Percentiles rank a stretch among this genome's conserved stretches.
Conservation (phyloP, 1,139 yeast genomes). For the Candida labiduridarum region DNA sequence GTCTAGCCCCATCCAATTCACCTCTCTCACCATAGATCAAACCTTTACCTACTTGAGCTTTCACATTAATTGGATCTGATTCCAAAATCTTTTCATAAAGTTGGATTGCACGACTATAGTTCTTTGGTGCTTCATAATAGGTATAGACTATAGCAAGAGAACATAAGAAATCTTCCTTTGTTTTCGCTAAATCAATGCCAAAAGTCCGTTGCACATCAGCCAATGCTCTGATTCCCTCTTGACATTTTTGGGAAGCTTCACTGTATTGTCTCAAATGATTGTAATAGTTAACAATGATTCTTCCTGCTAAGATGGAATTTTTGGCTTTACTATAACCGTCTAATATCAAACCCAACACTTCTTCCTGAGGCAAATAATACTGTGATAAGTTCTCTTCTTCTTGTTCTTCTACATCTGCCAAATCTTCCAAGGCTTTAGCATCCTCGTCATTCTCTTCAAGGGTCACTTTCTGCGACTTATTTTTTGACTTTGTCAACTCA, state of each 20-base stretch:
- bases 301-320: constrained; percentile 59
- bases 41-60: constrained; percentile 82
- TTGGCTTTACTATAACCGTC: constrained; percentile 53
- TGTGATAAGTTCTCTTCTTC: constrained; percentile 18
- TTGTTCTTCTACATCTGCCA: constrained; percentile 23
- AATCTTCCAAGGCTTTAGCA: constrained; percentile 21
- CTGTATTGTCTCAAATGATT: constrained; percentile 65
- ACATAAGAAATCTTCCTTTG: constrained; percentile 64
- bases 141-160: constrained; percentile 78
- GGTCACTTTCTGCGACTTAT: background rate
- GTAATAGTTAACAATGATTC: constrained; percentile 66
- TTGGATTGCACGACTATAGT: constrained; percentile 72
- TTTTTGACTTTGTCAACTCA: constrained; percentile 4
- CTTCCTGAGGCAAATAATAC: constrained; percentile 44
- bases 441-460: constrained; percentile 24
- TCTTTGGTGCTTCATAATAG: constrained; percentile 87
- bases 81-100: constrained; percentile 65
- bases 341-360: constrained; percentile 54
- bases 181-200: constrained; percentile 49
- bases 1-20: constrained; percentile 54
- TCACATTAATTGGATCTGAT: constrained; percentile 45
- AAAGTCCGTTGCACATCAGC: constrained; percentile 50
- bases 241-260: constrained; percentile 61
- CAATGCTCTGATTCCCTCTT: constrained; percentile 60
- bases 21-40: constrained; percentile 71